Evolutionary conservation across 2,329 filamentous ascomycete genomes (phyloP).

Genomic region (Blastomyces parvus): DNA sequence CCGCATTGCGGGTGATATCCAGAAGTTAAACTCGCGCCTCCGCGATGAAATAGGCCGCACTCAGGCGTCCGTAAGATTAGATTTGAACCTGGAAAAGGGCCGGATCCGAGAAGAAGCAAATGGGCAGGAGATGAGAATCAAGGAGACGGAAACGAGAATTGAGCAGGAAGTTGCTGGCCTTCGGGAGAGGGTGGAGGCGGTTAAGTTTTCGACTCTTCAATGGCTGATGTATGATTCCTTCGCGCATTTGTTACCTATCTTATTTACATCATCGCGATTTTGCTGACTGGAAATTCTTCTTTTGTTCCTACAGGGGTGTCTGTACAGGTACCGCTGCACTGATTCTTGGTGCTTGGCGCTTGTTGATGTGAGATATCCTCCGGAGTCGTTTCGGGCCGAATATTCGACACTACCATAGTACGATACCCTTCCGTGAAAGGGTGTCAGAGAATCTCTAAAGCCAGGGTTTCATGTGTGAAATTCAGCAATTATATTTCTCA

Average conservation of each 20-base stretch:
- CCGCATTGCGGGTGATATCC: conserved; percentile 84
- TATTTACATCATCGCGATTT: background rate
- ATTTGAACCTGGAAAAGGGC: conserved; percentile 93
- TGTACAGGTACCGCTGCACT: conserved; percentile 57
- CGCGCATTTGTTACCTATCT: background rate
- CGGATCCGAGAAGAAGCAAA: conserved; percentile 93
- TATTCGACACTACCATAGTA: too few species aligned
- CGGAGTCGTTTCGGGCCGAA: background rate
- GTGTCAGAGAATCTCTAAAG: background rate
- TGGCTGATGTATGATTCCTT: conserved; percentile 79
- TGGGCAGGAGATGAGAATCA: conserved; percentile 92
- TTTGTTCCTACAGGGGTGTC: conserved; percentile 43
- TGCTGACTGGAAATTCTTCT: conserved; percentile 21
- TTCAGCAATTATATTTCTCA: background rate
- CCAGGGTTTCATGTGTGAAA: too few species aligned
- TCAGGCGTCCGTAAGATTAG: conserved; percentile 82
- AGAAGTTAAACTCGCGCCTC: conserved; percentile 80
- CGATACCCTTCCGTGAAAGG: background rate
- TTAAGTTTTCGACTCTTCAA: conserved; percentile 96
- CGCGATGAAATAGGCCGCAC: conserved; percentile 91
- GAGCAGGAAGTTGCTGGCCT: conserved; percentile 92
- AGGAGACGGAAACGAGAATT: conserved; percentile 96
- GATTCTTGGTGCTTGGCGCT: conserved; percentile 57
- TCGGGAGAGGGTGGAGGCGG: conserved; percentile 84
- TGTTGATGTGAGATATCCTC: conserved; percentile 46